These are phyloP conservation scores for Tolypocladium tundrense DNA, from an alignment of 2,329 filamentous ascomycete genomes.

Conservation along the genomic window DNA sequence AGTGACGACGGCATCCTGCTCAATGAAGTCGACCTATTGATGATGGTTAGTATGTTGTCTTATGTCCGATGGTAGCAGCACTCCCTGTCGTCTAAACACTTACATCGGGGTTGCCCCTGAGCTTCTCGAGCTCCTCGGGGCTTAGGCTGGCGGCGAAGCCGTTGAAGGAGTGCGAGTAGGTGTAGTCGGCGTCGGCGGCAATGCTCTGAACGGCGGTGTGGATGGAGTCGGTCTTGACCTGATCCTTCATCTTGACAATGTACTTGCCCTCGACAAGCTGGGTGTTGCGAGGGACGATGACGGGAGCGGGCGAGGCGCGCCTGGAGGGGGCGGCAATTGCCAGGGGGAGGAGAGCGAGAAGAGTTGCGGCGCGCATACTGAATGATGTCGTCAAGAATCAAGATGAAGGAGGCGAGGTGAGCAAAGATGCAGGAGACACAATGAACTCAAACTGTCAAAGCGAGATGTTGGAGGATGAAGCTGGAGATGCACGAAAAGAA, in stretches of 20 bases:
- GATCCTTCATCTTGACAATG: conserved; percentile 25
- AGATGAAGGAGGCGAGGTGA: not conserved
- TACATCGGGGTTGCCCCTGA: conserved; percentile 16
- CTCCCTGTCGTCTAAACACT: not conserved
- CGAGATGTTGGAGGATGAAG: not conserved
- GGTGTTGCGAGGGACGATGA: conserved; percentile 20
- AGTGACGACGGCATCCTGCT: conserved; percentile 34
- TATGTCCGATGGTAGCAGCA: not conserved
- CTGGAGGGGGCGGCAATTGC: conserved; percentile 19
- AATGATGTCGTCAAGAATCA: not conserved
- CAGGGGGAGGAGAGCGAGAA: conserved; percentile 22
- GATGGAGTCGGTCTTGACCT: conserved; percentile 11
- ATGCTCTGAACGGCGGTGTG: conserved; percentile 15
- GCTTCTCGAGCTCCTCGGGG: conserved; percentile 12
- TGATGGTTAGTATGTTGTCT: not conserved
- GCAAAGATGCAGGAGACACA: not conserved
- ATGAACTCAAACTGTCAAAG: not conserved
- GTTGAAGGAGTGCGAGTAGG: conserved; percentile 14
- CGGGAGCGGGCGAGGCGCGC: conserved; percentile 22
- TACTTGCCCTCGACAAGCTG: conserved; percentile 23
- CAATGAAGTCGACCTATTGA: conserved; percentile 23
- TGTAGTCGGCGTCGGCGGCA: conserved; percentile 20
- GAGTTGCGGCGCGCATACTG: conserved; percentile 21
- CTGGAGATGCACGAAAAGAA: not conserved
- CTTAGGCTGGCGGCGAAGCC: conserved; percentile 19